Conservation (phyloP, 2,329 filamentous ascomycete species). For the Lachnellula hyalina region DNA sequence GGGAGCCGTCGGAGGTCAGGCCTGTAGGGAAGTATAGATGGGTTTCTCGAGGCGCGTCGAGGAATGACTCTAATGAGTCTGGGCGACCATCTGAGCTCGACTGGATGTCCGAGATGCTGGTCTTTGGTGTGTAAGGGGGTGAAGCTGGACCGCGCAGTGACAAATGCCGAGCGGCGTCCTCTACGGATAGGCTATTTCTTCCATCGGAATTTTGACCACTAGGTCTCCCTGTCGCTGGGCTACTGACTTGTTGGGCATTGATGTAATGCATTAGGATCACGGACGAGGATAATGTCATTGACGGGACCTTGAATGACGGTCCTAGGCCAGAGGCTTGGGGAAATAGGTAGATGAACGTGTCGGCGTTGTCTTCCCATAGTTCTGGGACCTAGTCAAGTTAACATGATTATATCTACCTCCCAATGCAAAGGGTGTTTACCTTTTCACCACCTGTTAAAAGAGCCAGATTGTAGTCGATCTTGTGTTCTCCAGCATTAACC, state of each 20-base stretch:
- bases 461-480: slow-evolving; percentile 51
- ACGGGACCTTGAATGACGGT: slow-evolving; percentile 56
- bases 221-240: slow-evolving; percentile 15
- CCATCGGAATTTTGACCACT: slow-evolving; percentile 41
- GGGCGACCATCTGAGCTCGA: slow-evolving; percentile 19
- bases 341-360: slow-evolving; percentile 53
- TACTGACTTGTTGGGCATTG: neutral
- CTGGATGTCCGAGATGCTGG: slow-evolving; percentile 10
- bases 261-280: slow-evolving; percentile 17
- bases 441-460: slow-evolving; percentile 51
- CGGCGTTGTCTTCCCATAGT: slow-evolving; percentile 58
- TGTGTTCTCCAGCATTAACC: slow-evolving; percentile 48
- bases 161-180: slow-evolving; percentile 42
- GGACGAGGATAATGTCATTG: slow-evolving; percentile 49
- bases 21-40: slow-evolving; percentile 48
- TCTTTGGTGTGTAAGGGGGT: slow-evolving; percentile 32
- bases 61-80: slow-evolving; percentile 16
- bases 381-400: slow-evolving; percentile 51
- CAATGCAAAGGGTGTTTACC: slow-evolving; percentile 33
- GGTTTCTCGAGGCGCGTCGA: slow-evolving; percentile 37
- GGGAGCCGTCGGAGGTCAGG: slow-evolving; percentile 21
- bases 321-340: slow-evolving; percentile 44
- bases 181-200: slow-evolving; percentile 36
- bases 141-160: slow-evolving; percentile 32
- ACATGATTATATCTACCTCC: neutral